Percentiles rank a stretch among this genome's conserved stretches.
Conservation (phyloP, 352 stramenopile species). For the Phytophthora podocarpi region DNA sequence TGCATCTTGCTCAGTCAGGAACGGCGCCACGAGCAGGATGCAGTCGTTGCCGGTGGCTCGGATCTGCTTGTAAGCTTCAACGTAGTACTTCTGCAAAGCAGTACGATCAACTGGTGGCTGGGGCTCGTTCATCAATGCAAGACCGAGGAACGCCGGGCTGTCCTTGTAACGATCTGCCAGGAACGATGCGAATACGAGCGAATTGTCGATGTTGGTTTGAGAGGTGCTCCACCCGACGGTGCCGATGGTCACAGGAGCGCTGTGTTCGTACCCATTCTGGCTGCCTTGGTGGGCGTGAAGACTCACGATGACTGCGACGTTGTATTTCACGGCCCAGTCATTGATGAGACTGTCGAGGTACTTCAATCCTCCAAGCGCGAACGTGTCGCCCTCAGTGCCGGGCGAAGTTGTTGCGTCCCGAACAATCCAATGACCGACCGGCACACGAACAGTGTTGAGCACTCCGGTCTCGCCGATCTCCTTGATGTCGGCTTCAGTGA, state of each 20-base stretch:
- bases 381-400: slow-evolving; percentile 9
- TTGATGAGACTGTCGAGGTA: slow-evolving; percentile 59
- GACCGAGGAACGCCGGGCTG: slow-evolving; percentile 50
- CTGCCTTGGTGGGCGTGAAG: slow-evolving; percentile 61
- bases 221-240: slow-evolving; percentile 30
- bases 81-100: slow-evolving; percentile 44
- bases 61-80: slow-evolving; percentile 43
- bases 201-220: slow-evolving; percentile 39
- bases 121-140: slow-evolving; percentile 68
- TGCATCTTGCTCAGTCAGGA: slow-evolving; percentile 43
- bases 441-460: slow-evolving; percentile 50
- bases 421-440: slow-evolving; percentile 46
- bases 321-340: slow-evolving; percentile 50
- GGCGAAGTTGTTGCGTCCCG: slow-evolving; percentile 12
- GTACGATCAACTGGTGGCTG: slow-evolving; percentile 13
- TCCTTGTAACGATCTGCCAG: slow-evolving; percentile 49
- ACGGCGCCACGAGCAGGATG: slow-evolving; percentile 45
- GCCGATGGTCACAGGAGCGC: slow-evolving; percentile 22
- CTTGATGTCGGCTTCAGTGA: slow-evolving; percentile 7
- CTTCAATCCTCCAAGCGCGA: slow-evolving; percentile 28
- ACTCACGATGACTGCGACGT: slow-evolving; percentile 58
- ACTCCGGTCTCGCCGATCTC: slow-evolving; percentile 16
- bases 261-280: slow-evolving; percentile 67
- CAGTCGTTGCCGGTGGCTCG: slow-evolving; percentile 48
- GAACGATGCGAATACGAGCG: slow-evolving; percentile 41